Conservation (phyloP, 2,329 filamentous ascomycete genomes). For the Nothopassalora personata region DNA sequence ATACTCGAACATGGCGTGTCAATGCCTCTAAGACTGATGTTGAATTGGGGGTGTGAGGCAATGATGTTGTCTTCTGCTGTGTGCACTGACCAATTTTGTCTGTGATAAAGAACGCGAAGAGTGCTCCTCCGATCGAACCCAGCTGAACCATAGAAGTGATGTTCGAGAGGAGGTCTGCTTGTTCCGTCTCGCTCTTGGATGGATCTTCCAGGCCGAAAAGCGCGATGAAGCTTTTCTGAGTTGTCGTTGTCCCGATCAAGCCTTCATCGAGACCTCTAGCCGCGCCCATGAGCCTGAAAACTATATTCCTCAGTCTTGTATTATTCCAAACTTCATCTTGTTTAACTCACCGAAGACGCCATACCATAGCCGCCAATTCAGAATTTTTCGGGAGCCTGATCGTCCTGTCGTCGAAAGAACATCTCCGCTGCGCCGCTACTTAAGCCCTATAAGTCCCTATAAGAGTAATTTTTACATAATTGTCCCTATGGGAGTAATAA, state of each 20-base stretch:
- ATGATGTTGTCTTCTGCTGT: too few relatives aligned
- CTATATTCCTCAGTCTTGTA: constrained; percentile 8
- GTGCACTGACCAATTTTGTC: constrained; percentile 19
- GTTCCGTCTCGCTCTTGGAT: constrained; percentile 37
- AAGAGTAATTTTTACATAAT: too few relatives aligned
- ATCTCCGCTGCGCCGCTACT: constrained; percentile 19
- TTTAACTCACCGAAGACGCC: constrained; percentile 51
- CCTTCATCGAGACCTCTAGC: constrained; percentile 77
- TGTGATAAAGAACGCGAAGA: constrained; percentile 45
- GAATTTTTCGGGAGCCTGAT: constrained; percentile 61
- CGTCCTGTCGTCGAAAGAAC: constrained; percentile 39
- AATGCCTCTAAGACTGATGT: too few relatives aligned
- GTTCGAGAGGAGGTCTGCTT: constrained; percentile 49
- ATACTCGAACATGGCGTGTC: too few relatives aligned
- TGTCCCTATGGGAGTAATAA: too few relatives aligned
- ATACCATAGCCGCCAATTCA: constrained; percentile 77
- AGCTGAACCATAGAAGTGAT: constrained; percentile 79
- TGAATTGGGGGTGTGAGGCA: too few relatives aligned
- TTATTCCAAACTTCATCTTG: not conserved
- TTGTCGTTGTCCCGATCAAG: constrained; percentile 55
- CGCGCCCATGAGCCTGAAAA: constrained; percentile 58
- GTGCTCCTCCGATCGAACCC: constrained; percentile 65
- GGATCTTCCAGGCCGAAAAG: constrained; percentile 56
- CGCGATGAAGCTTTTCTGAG: constrained; percentile 58
- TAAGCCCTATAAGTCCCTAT: too few relatives aligned